These are phyloP conservation scores for Hypericum perforatum DNA, from an alignment of 345 rosid genomes.

Conservation along the genomic window DNA sequence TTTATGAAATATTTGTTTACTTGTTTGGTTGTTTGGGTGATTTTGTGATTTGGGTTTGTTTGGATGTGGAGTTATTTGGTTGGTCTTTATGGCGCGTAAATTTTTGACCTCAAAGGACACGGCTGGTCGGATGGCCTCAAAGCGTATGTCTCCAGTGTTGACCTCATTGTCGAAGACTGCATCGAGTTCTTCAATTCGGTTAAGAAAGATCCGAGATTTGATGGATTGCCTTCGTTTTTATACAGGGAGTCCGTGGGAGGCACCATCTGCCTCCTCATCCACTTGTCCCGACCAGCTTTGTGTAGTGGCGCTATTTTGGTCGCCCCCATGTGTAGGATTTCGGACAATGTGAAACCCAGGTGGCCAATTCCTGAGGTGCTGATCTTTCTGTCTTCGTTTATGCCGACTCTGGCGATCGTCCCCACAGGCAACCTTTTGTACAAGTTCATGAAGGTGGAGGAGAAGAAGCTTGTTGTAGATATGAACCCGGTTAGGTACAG, in stretches of 20 bases:
- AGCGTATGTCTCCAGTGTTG: slow-evolving; percentile 54
- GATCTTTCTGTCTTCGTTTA: slow-evolving; percentile 37
- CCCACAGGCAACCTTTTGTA: slow-evolving; percentile 54
- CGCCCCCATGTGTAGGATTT: slow-evolving; percentile 82
- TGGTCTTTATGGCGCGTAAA: no score
- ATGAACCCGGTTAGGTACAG: slow-evolving; percentile 62
- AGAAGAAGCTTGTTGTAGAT: slow-evolving; percentile 40
- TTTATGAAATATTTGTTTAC: no score
- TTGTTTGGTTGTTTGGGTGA: no score
- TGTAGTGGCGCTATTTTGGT: slow-evolving; percentile 66
- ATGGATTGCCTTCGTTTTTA: slow-evolving; percentile 45
- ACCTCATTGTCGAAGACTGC: slow-evolving; percentile 54
- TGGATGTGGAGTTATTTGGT: no score
- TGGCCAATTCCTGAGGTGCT: slow-evolving; percentile 68
- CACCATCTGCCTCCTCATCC: slow-evolving; percentile 51
- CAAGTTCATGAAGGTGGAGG: slow-evolving; percentile 53
- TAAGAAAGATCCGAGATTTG: slow-evolving; percentile 30
- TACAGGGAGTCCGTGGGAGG: slow-evolving; percentile 87
- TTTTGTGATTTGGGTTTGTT: no score
- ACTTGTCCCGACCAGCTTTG: slow-evolving; percentile 40
- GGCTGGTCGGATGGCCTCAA: slow-evolving; percentile 62
- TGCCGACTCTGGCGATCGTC: slow-evolving; percentile 68
- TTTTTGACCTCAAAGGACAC: slow-evolving; percentile 81
- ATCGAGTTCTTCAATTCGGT: slow-evolving; percentile 39
- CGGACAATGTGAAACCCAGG: slow-evolving; percentile 56